Percentiles rank a stretch among this genome's conserved stretches.
Conservation (phyloP, 495 filamentous ascomycete species). For the Penicillium malachiteum region DNA sequence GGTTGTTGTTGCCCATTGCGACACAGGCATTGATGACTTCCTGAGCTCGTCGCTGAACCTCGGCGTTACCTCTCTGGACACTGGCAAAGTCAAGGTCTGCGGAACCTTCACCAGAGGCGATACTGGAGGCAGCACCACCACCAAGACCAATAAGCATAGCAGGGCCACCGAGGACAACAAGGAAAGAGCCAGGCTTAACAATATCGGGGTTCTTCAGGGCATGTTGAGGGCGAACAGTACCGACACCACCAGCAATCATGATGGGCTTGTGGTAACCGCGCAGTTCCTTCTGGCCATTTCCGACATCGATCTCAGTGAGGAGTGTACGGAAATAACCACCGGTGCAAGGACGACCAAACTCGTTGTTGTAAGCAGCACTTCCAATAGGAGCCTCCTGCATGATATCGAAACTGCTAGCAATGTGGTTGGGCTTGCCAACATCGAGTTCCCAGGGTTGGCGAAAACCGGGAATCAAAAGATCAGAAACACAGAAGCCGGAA, state of each 20-base stretch:
- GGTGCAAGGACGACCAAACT: conserved; percentile 92
- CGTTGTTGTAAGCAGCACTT: conserved; percentile 93
- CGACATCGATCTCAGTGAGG: conserved; percentile 60
- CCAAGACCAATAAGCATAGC: conserved; percentile 97
- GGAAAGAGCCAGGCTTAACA: conserved; percentile 78
- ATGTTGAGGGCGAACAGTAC: conserved; percentile 91
- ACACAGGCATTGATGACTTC: conserved; percentile 95
- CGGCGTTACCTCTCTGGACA: conserved; percentile 89
- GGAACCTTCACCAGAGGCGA: conserved; percentile 81
- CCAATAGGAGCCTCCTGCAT: conserved; percentile 97
- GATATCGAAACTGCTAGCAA: conserved; percentile 89
- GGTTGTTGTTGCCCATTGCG: conserved; percentile 76
- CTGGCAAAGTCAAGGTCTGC: conserved; percentile 93
- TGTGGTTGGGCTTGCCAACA: conserved; percentile 85
- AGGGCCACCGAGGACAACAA: conserved; percentile 91
- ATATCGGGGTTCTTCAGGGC: conserved; percentile 76
- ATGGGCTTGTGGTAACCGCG: conserved; percentile 98
- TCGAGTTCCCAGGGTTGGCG: conserved; percentile 85
- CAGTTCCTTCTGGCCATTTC: conserved; percentile 64
- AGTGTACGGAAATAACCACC: conserved; percentile 88
- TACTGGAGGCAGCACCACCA: conserved; percentile 91
- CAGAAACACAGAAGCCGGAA: conserved; percentile 90
- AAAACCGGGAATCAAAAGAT: conserved; percentile 81
- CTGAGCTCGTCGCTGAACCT: conserved; percentile 91
- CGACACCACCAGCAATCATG: conserved; percentile 96